Base-by-base conservation (phyloP, 768 basidiomycete species). In the Favolaschia claudopus region DNA sequence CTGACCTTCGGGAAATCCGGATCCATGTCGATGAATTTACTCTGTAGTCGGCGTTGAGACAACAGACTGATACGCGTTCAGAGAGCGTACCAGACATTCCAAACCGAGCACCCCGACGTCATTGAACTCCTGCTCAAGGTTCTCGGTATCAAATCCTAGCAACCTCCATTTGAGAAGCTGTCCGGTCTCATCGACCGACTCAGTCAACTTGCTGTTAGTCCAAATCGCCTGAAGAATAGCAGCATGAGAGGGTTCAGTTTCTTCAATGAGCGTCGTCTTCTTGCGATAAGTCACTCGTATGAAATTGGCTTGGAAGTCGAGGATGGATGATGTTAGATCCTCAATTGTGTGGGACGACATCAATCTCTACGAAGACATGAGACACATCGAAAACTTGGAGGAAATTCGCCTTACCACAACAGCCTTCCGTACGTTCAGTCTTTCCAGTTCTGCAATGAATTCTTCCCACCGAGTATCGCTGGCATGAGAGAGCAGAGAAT, bases 241-340 rank as follows among this genome's bases (percentile, higher is more conserved):
- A 13, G 76, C 77, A 64, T 93, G 90, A 5, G 77, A 73, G 5
- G 82, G 79, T 53, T 91, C 88, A 37, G 72, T 71, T 27, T 87
- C 85, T 3, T 93, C 89, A 17, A 95, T 91, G 22, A 84, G 72
- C 3, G 91, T 91, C 15, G 82, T 90, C 76, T 93, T 94, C 77
- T 89, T 91, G 53, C 89, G 85, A 70, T 91, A 90, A 14, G 85
- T 86, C 27, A 93, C 85, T 34, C 91, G 86, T 52, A 92, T 79
- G 57, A 94, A 84, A 72, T 93, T 93, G 25, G 91, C 88, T 76
- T 95, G 93, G 72, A 95, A 95, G 69, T 95, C 91, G 53, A 95
- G 81, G 43, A 95, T 89, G 56, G 88, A 89, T 0, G 92, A 94
- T 7, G 89, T 87, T 51, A 94, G 76, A 68, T 95, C 93, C 62